Evolutionary conservation across 1,139 yeast species (phyloP), one percentile per base, ranked within the genome.

Genomic region (Hyphopichia fennica): DNA sequence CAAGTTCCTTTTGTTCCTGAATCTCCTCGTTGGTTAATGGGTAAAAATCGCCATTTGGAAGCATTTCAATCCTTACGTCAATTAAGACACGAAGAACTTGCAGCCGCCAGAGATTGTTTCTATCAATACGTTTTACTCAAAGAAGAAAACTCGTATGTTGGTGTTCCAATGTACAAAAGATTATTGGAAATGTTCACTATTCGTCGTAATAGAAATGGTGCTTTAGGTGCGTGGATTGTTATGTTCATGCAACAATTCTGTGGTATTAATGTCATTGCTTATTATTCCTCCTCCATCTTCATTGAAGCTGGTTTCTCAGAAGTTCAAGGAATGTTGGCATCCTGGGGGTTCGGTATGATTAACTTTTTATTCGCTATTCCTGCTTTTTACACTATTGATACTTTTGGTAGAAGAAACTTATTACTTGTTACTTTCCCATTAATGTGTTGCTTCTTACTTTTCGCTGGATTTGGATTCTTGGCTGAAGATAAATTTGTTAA

Each of bases 161-260:
- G 64, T 31, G 60, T 74, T 42, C 82, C 90, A 39, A 75, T 83
- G 44, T 68, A 69, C 58, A 65, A 62, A 53, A 76, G 82, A 56
- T 40, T 78, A 38, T 63, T 65, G 41, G 84, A 82, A 60, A 68
- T 83, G 74, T 72, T 83, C 57, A 74, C 83, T 8, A 72, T 86
- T 39, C 79, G 93, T 62, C 79, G 96, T 71, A 87, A 87, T 65
- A 78, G 96, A 65, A 84, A 89, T 54, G 96, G 95, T 44, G 81
- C 88, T 10, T 54, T 84, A 45, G 96, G 89, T 43, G 81, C 95
- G 2, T 85, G 86, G 78, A 75, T 87, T 48, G 87, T 83, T 48
- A 88, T 89, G 82, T 85, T 87, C 58, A 85, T 85, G 89, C 96
- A 89, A 69, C 96, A 89, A 62, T 86, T 89, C 69, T 88, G 96